Percentiles rank a stretch among this genome's conserved stretches.
phyloP scores from a whole-genome alignment of 1,139 yeast species.

The Taiozyma onychis region DNA sequence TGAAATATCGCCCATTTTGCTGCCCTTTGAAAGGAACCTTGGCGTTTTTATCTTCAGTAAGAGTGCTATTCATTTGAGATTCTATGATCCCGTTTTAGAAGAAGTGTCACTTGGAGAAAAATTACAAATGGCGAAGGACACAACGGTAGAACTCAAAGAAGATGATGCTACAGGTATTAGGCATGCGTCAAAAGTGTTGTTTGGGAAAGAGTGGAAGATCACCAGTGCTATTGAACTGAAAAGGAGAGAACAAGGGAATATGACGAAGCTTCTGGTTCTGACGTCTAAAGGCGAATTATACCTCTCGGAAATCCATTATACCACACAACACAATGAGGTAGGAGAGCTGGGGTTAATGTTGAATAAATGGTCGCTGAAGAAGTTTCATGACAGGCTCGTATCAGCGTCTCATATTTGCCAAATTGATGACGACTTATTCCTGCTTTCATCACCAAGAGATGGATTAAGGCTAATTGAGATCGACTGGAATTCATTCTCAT shows the following conservation, averaged over 20 bases:
- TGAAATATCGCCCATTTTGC: neutral
- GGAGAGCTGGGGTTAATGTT: neutral
- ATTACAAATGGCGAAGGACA: neutral
- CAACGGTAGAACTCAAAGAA: slow-evolving; percentile 1
- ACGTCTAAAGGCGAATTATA: slow-evolving; percentile 9
- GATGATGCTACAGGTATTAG: neutral
- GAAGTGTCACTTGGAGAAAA: slow-evolving; percentile 1
- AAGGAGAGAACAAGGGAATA: neutral
- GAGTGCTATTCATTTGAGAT: slow-evolving; percentile 10
- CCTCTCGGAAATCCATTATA: neutral
- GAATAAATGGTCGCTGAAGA: slow-evolving; percentile 11
- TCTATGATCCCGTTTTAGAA: slow-evolving; percentile 2
- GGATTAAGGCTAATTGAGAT: slow-evolving; percentile 9
- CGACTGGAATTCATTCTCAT: neutral
- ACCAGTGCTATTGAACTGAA: slow-evolving; percentile 9
- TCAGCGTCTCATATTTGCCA: slow-evolving; percentile 6
- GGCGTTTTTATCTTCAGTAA: slow-evolving; percentile 15
- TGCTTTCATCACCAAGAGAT: slow-evolving; percentile 4
- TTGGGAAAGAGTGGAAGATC: slow-evolving; percentile 6
- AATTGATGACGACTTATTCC: slow-evolving; percentile 2
- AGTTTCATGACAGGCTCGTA: slow-evolving; percentile 3
- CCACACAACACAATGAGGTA: neutral
- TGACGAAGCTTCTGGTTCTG: slow-evolving; percentile 6
- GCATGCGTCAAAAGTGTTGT: slow-evolving; percentile 1
- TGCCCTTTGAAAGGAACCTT: slow-evolving; percentile 4